phyloP scores from a whole-genome alignment of 345 rosid genomes.

The Physaria fendleri region DNA sequence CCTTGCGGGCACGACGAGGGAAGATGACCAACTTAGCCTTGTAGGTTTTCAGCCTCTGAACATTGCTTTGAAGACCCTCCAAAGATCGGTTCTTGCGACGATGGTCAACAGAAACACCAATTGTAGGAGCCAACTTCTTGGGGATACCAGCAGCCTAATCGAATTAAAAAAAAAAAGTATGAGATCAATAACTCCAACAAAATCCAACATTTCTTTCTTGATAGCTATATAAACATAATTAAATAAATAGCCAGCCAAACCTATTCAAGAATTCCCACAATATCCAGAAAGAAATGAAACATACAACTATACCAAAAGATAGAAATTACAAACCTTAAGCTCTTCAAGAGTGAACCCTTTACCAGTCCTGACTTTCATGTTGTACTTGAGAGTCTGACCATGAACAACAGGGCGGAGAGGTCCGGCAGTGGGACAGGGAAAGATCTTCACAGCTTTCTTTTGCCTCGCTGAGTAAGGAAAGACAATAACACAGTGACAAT shows the following conservation, averaged over 20 bases:
- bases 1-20: slow-evolving; percentile 61
- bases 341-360: slow-evolving; percentile 79
- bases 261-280: background rate
- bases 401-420: slow-evolving; percentile 72
- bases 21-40: slow-evolving; percentile 73
- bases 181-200: too few relatives aligned
- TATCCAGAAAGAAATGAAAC: background rate
- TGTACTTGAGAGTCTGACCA: slow-evolving; percentile 69
- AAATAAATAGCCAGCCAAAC: too few relatives aligned
- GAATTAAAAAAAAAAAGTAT: background rate
- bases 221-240: too few relatives aligned
- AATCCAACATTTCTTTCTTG: too few relatives aligned
- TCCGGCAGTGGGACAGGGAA: slow-evolving; percentile 72
- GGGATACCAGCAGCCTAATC: slow-evolving; percentile 40
- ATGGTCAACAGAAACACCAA: slow-evolving; percentile 66
- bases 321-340: slow-evolving; percentile 44
- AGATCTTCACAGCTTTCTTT: slow-evolving; percentile 69
- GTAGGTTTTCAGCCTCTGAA: slow-evolving; percentile 78
- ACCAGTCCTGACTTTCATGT: slow-evolving; percentile 75
- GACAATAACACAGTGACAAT: too few relatives aligned
- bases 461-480: slow-evolving; percentile 57
- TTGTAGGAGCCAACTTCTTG: slow-evolving; percentile 61
- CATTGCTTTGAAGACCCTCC: slow-evolving; percentile 61
- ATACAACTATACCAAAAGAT: background rate
- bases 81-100: slow-evolving; percentile 57